Base-by-base conservation (phyloP, 441 rosid species). In the Populus hybrid region DNA sequence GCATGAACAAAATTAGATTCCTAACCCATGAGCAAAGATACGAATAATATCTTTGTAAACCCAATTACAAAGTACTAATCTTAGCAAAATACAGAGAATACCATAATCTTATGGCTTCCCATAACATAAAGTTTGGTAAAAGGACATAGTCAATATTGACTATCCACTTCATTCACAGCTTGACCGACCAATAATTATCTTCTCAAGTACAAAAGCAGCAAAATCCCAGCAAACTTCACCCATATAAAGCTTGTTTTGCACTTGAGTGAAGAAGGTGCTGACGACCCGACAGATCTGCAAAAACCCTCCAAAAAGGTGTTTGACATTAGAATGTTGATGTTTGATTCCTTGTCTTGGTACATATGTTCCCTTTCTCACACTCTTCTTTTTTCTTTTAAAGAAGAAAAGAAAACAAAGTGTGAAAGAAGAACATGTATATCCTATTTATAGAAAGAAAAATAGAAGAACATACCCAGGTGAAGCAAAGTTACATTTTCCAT, bases 401-500 rank as follows among this genome's bases (percentile, higher is more conserved):
- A 53, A 53, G 23, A 53, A 53, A 53, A 53, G 21, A 53, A 53
- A 53, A 53, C 21, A 0, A 53, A 53, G 63, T 32, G 67, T 10
- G 24, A 12, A 12, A 14, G 26, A 10, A 38, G 16, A 71, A 46
- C 34, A 24, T 42, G 5, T 11, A 24, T n/a, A 30, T 30, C 28
- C 59, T 5, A 11, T 11, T 40, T n/a, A n/a, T n/a, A 21, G 0
- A 50, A 35, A 61, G 28, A 21, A 23, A 57, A 16, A 20, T 0
- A 59, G 12, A 46, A 28, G 16, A 30, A 72, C 88, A 79, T 86
- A 93, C 97, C 93, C 87, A 0, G 95, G 64, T 68, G 88, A 77
- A 18, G 84, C 59, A 77, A 84, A 94, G 26, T 38, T 35, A 53
- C 97, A 94, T 79, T 85, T 89, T 24, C 85, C 90, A 72, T 93